Base-by-base conservation (phyloP, 352 stramenopile species). In the Thalassiosira livingstoniorum region DNA sequence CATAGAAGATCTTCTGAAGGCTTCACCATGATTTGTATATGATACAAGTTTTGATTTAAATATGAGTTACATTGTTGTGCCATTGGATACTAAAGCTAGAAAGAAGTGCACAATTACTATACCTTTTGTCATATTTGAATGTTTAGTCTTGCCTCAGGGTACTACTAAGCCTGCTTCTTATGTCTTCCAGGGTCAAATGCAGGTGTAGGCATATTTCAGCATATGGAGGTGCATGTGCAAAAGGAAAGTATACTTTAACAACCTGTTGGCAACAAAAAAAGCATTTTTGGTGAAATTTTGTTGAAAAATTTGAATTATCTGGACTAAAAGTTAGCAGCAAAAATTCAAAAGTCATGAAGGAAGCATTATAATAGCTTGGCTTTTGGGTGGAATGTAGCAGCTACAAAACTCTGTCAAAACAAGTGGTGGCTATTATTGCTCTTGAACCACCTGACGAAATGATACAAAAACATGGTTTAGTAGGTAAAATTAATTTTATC, bases 401-500 rank as follows among this genome's bases (percentile, higher is more conserved):
- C 23, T 58, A 62, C 32, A 55, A 29, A 13, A 51, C 53, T 37
- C 58, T 62, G 0, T 0, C 23, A 76, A 70, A 0, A n/a, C n/a
- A 31, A 45, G 58, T 83, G 0, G 60, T 72, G 61, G 66, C 60
- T 0, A 78, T 87, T n/a, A 4, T 79, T 4, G 51, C 65, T 23
- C 31, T 83, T 35, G 34, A 32, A 34, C 13, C 31, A 53, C 80
- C 80, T 10, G 47, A 45, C 47, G 80, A 39, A 5, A 43, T 69
- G 21, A 79, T 71, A 29, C 63, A 87, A 66, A 39, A 85, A 4
- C 4, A 58, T 29, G n/a, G n/a, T 4, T 85, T 90, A 25, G 5
- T 82, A 32, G 69, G 79, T 5, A 66, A 73, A 15, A 53, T 87
- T 43, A 85, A 84, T 29, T 87, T 79, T 32, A 83, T 87, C 53